Evolutionary conservation across 306 rosid genomes (phyloP), one percentile per base, ranked within the genome.

Genomic region (Citrullus colocynthis): DNA sequence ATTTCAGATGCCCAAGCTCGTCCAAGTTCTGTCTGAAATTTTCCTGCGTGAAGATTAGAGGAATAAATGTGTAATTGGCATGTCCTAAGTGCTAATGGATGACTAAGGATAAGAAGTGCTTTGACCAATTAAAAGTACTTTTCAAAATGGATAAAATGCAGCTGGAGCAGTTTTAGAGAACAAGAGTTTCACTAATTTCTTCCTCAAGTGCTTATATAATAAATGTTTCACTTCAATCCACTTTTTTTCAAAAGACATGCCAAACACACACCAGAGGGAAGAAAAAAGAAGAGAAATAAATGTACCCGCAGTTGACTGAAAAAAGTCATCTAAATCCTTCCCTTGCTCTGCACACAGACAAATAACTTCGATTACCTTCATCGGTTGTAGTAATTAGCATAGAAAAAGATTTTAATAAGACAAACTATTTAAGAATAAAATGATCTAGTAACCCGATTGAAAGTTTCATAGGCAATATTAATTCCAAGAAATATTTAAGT

Each of bases 1-100:
- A 93, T 84, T 88, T 93, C 98, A 21, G 83, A 78, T 16, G 98
- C 98, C 98, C 97, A 93, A 17, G 98, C 89, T 85, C 89, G 91
- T 80, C 97, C 98, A 39, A 80, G 48, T 75, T 93, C 96, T 49
- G 98, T 91, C 86, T 91, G 92, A 79, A 93, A 93, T 92, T 93
- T 91, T 65, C 96, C 96, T 91, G 88, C 83, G 30, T 8, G 74
- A 32, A n/a, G 48, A 20, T 75, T 3, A 36, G 48, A 37, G 74
- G 70, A 20, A 55, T 78, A 17, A 21, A 49, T 52, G n/a, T 51
- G n/a, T 52, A 7, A 14, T 52, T 52, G 57, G 20, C 57, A 52
- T 52, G 57, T 52, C 57, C 57, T 24, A 52, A 52, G 7, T 52
- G n/a, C 57, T 52, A 5, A 52, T 6, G 16, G 57, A 52, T 48